phyloP scores from a whole-genome alignment of 495 filamentous ascomycete genomes.

The Penicillium nucicola region DNA sequence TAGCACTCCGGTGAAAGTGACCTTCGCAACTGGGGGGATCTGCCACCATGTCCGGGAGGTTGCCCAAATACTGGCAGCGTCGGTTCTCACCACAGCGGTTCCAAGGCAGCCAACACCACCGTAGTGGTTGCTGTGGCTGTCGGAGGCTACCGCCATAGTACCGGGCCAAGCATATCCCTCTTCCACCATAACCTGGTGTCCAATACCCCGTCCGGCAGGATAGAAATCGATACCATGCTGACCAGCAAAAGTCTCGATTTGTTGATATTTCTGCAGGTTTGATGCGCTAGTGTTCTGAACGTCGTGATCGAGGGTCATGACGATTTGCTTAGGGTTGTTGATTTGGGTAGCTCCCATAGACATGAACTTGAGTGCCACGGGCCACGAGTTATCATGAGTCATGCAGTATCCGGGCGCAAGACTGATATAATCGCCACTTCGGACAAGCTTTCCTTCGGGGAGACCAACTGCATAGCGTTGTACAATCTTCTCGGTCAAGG shows the following conservation, averaged over 20 bases:
- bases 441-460: slow-evolving; percentile 65
- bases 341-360: slow-evolving; percentile 79
- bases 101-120: slow-evolving; percentile 18
- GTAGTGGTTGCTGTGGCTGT: slow-evolving; percentile 68
- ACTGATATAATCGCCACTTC: slow-evolving; percentile 78
- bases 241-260: slow-evolving; percentile 84
- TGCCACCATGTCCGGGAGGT: slow-evolving; percentile 87
- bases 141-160: slow-evolving; percentile 76
- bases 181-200: slow-evolving; percentile 88
- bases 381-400: slow-evolving; percentile 94
- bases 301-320: slow-evolving; percentile 92
- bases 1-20: slow-evolving; percentile 72
- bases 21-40: slow-evolving; percentile 78
- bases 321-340: slow-evolving; percentile 69
- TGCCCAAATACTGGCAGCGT: slow-evolving; percentile 84
- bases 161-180: slow-evolving; percentile 83
- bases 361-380: slow-evolving; percentile 82
- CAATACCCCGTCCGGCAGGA: slow-evolving; percentile 78
- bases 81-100: slow-evolving; percentile 82
- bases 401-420: slow-evolving; percentile 73
- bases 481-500: slow-evolving; percentile 89
- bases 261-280: slow-evolving; percentile 80
- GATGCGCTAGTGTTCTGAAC: slow-evolving; percentile 82
- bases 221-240: slow-evolving; percentile 82
- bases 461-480: slow-evolving; percentile 74